Base-by-base conservation (phyloP, 345 rosid species). In the Chamaenerion angustifolium region DNA sequence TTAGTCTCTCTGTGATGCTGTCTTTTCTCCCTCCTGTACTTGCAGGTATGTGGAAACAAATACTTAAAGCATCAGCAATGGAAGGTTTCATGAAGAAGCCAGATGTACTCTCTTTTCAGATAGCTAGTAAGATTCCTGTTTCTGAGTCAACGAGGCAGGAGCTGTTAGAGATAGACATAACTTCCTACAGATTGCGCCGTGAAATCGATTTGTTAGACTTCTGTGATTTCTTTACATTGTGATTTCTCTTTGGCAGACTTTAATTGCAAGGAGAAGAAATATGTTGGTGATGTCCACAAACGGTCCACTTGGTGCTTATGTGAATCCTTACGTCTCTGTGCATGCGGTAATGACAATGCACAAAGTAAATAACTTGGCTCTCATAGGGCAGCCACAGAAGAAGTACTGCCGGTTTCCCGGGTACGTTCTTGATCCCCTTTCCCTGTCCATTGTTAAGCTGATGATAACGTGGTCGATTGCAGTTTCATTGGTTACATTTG, bases 321-420 rank as follows among this genome's bases (percentile, higher is more conserved):
- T 92, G 71, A 87, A 87, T 57, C 58, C 77, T 16, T 5, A 64
- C 49, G 96, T 96, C 46, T 60, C 12, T 67, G 96, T 92, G 48
- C 90, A 82, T 42, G 95, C 84, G 72, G 64, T 82, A 68, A 67
- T 87, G 85, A 92, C 96, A 49, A 65, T 92, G 53, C 52, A 67
- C 56, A 72, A 68, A 77, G 78, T 80, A 59, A 80, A 68, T 56
- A 88, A 85, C 64, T 65, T 92, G 50, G 88, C 80, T 14, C 82
- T 80, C 40, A 7, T 3, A 0, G 77, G 79, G 58, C 64, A 44
- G 37, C 57, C 95, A 1, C 10, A 0, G 48, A 63, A 67, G 50
- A 83, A 78, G 47, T 89, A 77, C 76, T 87, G 98, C 68, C 87
- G 96, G 98, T 92, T 92, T 74, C 98, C 98, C 46, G 95, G 98